phyloP scores from a whole-genome alignment of 139 green algal species.

The Nannochloris sp. region DNA sequence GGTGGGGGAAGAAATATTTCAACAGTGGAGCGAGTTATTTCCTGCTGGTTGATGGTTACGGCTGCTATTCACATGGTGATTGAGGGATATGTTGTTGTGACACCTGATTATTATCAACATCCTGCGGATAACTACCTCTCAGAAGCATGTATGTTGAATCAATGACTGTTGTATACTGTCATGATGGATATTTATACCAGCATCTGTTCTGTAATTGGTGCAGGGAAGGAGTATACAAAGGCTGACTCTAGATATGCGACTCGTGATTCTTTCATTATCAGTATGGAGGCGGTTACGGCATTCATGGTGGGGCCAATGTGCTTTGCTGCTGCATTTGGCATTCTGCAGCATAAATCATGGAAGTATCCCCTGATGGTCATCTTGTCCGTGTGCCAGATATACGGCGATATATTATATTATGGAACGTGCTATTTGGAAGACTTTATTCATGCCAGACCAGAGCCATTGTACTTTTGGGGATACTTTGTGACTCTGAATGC shows the following conservation, averaged over 20 bases:
- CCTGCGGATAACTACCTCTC: conserved; percentile 53
- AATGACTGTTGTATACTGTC: neutral
- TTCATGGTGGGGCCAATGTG: conserved; percentile 69
- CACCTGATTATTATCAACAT: conserved; percentile 61
- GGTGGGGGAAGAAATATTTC: conserved; percentile 40
- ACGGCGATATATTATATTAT: conserved; percentile 86
- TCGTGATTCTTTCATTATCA: conserved; percentile 73
- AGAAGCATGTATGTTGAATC: conserved; percentile 43
- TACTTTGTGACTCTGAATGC: conserved; percentile 76
- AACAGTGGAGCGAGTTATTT: conserved; percentile 33
- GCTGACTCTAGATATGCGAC: conserved; percentile 80
- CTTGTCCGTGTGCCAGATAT: conserved; percentile 76
- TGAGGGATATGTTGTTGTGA: conserved; percentile 61
- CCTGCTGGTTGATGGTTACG: conserved; percentile 56
- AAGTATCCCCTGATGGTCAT: conserved; percentile 55
- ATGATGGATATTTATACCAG: neutral
- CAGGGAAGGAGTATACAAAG: conserved; percentile 83
- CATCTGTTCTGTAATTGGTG: neutral
- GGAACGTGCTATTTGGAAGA: conserved; percentile 61
- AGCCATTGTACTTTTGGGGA: conserved; percentile 83
- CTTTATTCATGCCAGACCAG: conserved; percentile 47
- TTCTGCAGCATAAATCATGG: conserved; percentile 37
- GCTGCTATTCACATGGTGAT: conserved; percentile 77
- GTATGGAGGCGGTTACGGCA: conserved; percentile 76
- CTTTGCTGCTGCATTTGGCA: conserved; percentile 52